Conservation (phyloP, 768 basidiomycete genomes). For the Pleurotus eryngii region DNA sequence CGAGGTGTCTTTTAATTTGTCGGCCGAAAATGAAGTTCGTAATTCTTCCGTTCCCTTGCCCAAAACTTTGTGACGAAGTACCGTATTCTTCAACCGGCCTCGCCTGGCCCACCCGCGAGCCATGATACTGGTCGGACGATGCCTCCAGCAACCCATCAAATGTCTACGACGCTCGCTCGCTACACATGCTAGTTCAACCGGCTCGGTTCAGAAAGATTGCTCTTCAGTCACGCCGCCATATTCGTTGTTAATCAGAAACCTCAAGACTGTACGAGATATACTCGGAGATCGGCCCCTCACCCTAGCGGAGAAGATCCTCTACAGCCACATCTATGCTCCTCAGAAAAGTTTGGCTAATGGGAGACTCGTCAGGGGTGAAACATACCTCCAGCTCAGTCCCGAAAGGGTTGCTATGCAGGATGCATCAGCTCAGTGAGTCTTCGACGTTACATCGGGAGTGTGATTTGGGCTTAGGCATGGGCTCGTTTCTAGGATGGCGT, state of each 20-base stretch:
- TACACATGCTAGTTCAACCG: conserved; percentile 28
- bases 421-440: conserved; percentile 79
- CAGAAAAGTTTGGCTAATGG: conserved; percentile 63
- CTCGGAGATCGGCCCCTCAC: conserved; percentile 75
- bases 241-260: conserved; percentile 60
- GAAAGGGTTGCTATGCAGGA: conserved; percentile 98
- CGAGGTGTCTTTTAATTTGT: neutral
- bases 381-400: conserved; percentile 86
- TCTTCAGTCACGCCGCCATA: conserved; percentile 85
- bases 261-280: conserved; percentile 63
- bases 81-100: neutral
- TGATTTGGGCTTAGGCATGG: neutral
- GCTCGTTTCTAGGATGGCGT: conserved; percentile 61
- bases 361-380: conserved; percentile 75
- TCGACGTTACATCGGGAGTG: too few species aligned
- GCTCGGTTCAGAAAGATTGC: conserved; percentile 37
- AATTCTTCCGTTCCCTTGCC: neutral
- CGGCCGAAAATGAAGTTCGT: conserved; percentile 6
- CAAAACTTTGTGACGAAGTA: too few species aligned
- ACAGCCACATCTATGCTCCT: conserved; percentile 85
- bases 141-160: neutral
- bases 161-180: conserved; percentile 6
- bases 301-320: conserved; percentile 97
- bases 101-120: neutral
- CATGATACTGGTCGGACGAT: neutral